Evolutionary conservation across 2,329 filamentous ascomycete genomes (phyloP).

Genomic region (Trichophyton rubrum): DNA sequence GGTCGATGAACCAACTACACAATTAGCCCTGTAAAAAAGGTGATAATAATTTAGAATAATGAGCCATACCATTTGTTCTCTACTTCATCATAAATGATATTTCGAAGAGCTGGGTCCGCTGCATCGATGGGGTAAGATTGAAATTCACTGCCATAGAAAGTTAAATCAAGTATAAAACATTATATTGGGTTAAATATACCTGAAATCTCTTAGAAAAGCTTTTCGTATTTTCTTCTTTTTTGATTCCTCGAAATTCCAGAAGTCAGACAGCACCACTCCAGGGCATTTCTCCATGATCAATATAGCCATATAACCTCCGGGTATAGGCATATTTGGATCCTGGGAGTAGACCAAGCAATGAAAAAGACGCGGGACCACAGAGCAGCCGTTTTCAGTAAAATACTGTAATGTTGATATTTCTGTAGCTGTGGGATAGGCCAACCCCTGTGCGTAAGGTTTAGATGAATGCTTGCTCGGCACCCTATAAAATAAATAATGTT

Average conservation of each 20-base stretch:
- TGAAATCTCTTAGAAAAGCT: slow-evolving; percentile 4
- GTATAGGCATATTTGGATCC: slow-evolving; percentile 1
- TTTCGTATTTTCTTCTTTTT: slow-evolving; percentile 7
- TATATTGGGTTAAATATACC: background rate
- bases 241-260: background rate
- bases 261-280: slow-evolving; percentile 5
- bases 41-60: background rate
- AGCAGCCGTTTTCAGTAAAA: slow-evolving; percentile 3
- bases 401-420: background rate
- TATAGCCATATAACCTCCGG: slow-evolving; percentile 7
- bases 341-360: background rate
- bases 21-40: no score
- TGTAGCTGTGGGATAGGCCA: background rate
- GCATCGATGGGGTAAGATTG: background rate
- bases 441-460: background rate
- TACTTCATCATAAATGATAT: slow-evolving; percentile 6
- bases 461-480: background rate
- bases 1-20: background rate
- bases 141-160: background rate
- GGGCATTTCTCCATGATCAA: slow-evolving; percentile 10
- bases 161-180: background rate
- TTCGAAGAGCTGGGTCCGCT: background rate
- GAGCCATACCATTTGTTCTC: slow-evolving; percentile 4
- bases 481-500: background rate
- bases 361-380: slow-evolving; percentile 4